These are phyloP conservation scores for Pythium phragmiticola DNA, from an alignment of 352 stramenopile genomes.

Conservation along the genomic window DNA sequence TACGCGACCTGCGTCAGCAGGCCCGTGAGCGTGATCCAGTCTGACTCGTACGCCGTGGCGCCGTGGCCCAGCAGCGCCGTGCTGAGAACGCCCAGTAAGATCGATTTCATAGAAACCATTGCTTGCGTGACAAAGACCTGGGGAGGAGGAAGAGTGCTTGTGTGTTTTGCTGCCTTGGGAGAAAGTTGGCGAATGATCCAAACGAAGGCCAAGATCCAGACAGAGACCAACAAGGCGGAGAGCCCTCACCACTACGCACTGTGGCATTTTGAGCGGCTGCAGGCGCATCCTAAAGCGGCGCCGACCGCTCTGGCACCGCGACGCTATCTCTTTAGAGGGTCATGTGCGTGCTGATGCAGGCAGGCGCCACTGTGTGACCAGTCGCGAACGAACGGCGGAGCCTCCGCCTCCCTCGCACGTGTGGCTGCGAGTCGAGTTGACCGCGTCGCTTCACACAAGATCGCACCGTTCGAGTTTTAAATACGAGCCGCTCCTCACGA, in stretches of 20 bases:
- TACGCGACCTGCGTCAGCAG: too few species aligned
- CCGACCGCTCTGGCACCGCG: not conserved
- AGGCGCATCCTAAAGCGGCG: not conserved
- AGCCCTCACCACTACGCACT: not conserved
- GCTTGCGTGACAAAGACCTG: not conserved
- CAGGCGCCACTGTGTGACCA: not conserved
- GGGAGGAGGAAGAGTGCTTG: not conserved
- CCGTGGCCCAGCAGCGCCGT: not conserved
- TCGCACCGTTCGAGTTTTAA: too few species aligned
- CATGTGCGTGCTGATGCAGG: not conserved
- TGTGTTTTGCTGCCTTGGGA: not conserved
- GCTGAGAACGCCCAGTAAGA: conserved; percentile 14
- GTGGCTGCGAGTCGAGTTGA: not conserved
- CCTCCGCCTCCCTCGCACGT: too few species aligned
- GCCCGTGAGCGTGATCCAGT: too few species aligned
- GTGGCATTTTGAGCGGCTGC: conserved; percentile 1
- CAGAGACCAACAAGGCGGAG: not conserved
- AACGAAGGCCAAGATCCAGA: too few species aligned
- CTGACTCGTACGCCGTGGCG: too few species aligned
- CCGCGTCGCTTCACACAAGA: not conserved
- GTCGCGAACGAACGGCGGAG: not conserved
- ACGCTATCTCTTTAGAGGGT: too few species aligned
- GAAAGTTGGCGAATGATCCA: conserved; percentile 9
- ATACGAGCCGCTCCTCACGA: too few species aligned
- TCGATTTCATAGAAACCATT: conserved; percentile 18